Conservation (phyloP, 1,284 basidiomycete genomes). For the Athelia sp. region DNA sequence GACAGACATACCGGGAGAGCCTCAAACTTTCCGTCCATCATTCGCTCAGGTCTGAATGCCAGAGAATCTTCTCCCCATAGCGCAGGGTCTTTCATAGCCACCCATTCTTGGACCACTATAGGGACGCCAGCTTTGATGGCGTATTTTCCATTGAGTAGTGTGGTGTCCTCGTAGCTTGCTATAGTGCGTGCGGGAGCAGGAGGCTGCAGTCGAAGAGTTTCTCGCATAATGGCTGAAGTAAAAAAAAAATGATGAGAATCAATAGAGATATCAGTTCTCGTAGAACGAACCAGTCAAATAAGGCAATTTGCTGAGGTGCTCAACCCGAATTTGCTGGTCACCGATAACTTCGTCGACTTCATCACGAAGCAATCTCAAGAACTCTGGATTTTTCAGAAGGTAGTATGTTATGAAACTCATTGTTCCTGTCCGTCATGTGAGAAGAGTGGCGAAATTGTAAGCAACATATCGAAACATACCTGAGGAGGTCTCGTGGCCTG, state of each 20-base stretch:
- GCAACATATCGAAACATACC: constrained; percentile 16
- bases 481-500: constrained; percentile 46
- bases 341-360: constrained; percentile 42
- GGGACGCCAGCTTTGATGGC: constrained; percentile 27
- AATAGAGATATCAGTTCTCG: background rate
- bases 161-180: constrained; percentile 30
- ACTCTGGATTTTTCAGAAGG: constrained; percentile 39
- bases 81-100: constrained; percentile 36
- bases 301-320: constrained; percentile 36
- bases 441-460: background rate
- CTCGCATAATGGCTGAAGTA: constrained; percentile 38
- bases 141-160: constrained; percentile 37
- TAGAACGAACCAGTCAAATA: constrained; percentile 32
- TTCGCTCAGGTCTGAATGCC: constrained; percentile 40
- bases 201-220: constrained; percentile 40
- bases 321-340: constrained; percentile 27
- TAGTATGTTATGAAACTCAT: constrained; percentile 37
- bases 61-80: constrained; percentile 47
- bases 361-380: constrained; percentile 36
- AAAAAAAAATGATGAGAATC: too few species aligned
- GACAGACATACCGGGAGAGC: constrained; percentile 29
- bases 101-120: constrained; percentile 26
- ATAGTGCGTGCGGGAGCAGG: constrained; percentile 34
- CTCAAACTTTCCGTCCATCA: constrained; percentile 43
- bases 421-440: constrained; percentile 18